Base-by-base conservation (phyloP, 1,284 basidiomycete species). In the Vanrija sp. region DNA sequence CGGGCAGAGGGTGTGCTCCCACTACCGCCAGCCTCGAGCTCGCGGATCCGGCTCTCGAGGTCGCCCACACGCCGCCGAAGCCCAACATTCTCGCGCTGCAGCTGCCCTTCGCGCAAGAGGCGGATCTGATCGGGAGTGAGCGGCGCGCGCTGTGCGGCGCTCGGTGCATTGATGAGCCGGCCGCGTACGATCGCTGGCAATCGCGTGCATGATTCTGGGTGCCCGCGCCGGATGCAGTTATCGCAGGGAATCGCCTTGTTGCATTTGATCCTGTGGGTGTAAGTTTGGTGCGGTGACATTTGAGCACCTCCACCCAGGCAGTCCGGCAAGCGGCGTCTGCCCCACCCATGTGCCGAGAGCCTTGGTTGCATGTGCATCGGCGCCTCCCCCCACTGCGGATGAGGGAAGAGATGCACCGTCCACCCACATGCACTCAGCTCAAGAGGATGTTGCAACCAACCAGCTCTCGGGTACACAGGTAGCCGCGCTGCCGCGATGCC, bases 1-100 rank as follows among this genome's bases (percentile, higher is more conserved):
- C 34, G 34, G 9, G 12, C 34, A 3, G 34, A 34, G 4, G 34
- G 34, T 2, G 34, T 34, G 14, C 34, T 45, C 12, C 18, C 45
- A 18, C 34, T 28, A 0, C 44, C 21, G 3, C 38, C n/a, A 5
- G 38, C 38, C 39, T 61, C 60, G 10, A 57, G 49, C 23, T 61
- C 56, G 23, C 60, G 57, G 21, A 62, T 25, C 7, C 51, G 46
- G 19, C 34, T 50, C 52, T 62, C 61, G 10, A 62, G 44, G 28
- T 62, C 61, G n/a, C 49, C 45, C 1, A 62, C 51, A 12, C 54
- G 52, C 9, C 57, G 51, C 6, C 61, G 49, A 12, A 62, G 52
- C 18, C 49, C 50, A 15, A 59, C 52, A 29, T 62, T 62, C 57
- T 62, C 61, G 29, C 61, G 57, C 52, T 62, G 61, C 46, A 62